Evolutionary conservation across 305 asterid genomes (phyloP).

Genomic region (Solanum hybrid): DNA sequence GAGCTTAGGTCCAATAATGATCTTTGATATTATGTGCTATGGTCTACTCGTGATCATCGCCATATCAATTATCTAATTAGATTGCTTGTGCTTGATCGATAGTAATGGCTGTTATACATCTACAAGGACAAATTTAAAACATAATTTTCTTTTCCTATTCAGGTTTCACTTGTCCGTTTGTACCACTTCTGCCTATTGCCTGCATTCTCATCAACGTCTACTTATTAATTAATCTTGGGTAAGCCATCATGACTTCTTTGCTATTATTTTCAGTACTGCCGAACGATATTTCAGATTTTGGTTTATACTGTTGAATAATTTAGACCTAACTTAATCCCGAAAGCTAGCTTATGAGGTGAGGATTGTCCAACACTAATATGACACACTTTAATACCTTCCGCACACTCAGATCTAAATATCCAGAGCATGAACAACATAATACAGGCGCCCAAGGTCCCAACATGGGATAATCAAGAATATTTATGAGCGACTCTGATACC

Average conservation of each 20-base stretch:
- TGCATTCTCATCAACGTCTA: conserved; percentile 93
- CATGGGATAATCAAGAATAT: background rate
- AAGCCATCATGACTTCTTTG: conserved; percentile 9
- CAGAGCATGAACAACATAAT: background rate
- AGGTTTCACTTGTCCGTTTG: conserved; percentile 94
- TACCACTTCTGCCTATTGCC: conserved; percentile 79
- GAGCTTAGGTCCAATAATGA: background rate
- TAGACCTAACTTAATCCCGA: background rate
- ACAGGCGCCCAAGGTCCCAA: too few species aligned
- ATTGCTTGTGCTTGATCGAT: background rate
- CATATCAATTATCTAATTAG: background rate
- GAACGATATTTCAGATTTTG: background rate
- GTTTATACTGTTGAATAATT: background rate
- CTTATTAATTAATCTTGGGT: conserved; percentile 87
- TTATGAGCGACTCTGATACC: background rate
- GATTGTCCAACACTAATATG: background rate
- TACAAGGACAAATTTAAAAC: background rate
- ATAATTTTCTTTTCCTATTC: conserved; percentile 12
- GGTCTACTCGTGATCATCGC: background rate
- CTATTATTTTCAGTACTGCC: background rate
- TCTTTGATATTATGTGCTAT: background rate
- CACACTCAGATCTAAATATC: background rate
- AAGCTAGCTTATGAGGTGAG: background rate
- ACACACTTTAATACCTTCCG: background rate
- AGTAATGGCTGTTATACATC: background rate